Conservation (phyloP, 2,329 filamentous ascomycete species). For the Cercospora janseana region DNA sequence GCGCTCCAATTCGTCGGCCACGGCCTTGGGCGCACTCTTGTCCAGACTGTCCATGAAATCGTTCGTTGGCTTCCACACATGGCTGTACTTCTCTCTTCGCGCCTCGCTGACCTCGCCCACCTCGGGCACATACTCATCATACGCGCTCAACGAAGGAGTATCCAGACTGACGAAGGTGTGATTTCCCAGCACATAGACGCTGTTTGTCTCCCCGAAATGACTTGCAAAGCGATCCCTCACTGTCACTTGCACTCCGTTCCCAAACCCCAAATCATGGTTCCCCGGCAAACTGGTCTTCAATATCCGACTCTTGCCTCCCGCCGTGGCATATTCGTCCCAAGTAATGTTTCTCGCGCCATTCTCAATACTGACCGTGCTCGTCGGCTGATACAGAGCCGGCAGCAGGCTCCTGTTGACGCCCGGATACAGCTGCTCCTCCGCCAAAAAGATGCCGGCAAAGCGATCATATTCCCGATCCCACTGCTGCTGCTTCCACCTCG, state of each 20-base stretch:
- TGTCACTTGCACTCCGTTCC: constrained; percentile 73
- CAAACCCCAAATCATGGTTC: constrained; percentile 94
- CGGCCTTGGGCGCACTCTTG: constrained; percentile 63
- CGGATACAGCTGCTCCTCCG: constrained; percentile 36
- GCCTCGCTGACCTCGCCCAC: constrained; percentile 54
- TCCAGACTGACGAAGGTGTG: constrained; percentile 94
- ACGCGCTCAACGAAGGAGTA: constrained; percentile 79
- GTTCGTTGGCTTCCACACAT: constrained; percentile 71
- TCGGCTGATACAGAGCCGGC: constrained; percentile 26
- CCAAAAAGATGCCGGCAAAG: constrained; percentile 82
- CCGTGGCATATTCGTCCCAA: constrained; percentile 54
- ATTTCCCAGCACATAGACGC: constrained; percentile 87
- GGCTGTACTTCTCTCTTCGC: constrained; percentile 22
- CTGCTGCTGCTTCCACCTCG: constrained; percentile 73
- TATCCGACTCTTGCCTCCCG: constrained; percentile 68
- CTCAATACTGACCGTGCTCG: constrained; percentile 26
- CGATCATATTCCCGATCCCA: constrained; percentile 85
- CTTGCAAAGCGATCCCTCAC: constrained; percentile 81
- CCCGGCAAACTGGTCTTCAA: constrained; percentile 84
- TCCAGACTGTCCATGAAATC: constrained; percentile 72
- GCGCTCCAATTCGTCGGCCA: constrained; percentile 61
- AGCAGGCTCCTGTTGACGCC: constrained; percentile 23
- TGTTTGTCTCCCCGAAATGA: constrained; percentile 88
- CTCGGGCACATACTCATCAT: constrained; percentile 55
- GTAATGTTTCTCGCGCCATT: constrained; percentile 57